Evolutionary conservation across 2,329 filamentous ascomycete species (phyloP), one percentile per base, ranked within the genome.

Genomic region (Trichoderma sp.): DNA sequence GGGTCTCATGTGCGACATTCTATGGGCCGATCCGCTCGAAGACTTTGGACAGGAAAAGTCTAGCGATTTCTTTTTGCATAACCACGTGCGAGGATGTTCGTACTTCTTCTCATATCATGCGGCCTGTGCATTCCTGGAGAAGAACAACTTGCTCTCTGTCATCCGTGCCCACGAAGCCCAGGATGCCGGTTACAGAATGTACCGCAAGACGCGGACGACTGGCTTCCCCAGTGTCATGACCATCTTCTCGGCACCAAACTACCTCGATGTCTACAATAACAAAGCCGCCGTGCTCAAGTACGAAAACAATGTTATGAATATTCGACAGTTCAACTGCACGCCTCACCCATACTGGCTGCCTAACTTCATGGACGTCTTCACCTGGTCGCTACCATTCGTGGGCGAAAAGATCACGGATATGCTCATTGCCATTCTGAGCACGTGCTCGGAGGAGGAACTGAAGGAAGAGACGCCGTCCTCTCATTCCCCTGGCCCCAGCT

Each of bases 221-320:
- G 97, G 97, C 3, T 99, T 99, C 87, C 97, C 97, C 27, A 98
- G 95, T 86, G 97, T 99, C 78, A 99, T 99, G 97, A 99, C 97
- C 80, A 99, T 99, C 81, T 99, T 99, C 89, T 98, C 96, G 62
- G 97, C 97, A 1, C 97, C 97, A 50, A 99, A 99, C 86, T 99
- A 99, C 83, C 91, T 99, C 78, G 97, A 99, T 82, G 95, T 99
- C 50, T 99, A 99, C 87, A 99, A 99, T 91, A 99, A 99, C 90
- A 99, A 99, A 88, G 97, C 97, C 2, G 97, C 97, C 0, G 97
- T 99, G 56, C 88, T 99, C 81, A 99, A 99, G 87, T 99, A 99
- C 84, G 97, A 99, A 87, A 99, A 99, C 86, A 99, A 99, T 82
- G 97, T 99, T 77, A 99, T 99, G 97, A 99, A 99, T 88, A 99